Evolutionary conservation across 2,329 filamentous ascomycete species (phyloP).

Genomic region (Nothophaeocryptopus gaeumannii): DNA sequence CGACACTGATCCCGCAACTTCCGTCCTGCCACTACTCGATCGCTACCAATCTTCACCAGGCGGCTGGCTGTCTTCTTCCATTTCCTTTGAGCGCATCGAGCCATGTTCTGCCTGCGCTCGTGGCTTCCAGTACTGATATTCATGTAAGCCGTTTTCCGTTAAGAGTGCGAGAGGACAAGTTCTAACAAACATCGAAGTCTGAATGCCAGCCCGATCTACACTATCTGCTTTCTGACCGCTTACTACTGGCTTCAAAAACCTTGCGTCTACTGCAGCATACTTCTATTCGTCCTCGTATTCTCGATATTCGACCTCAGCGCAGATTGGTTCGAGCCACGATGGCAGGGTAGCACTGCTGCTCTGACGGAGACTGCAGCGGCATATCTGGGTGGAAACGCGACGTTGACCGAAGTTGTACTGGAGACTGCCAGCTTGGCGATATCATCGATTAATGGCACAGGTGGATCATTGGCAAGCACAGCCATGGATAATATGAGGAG

Average conservation of each 20-base stretch:
- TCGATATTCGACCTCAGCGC: conserved; percentile 91
- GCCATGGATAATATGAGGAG: conserved; percentile 60
- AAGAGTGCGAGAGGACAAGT: too few species aligned
- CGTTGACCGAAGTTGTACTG: conserved; percentile 52
- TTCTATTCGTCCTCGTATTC: conserved; percentile 90
- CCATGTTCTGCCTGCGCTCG: too few species aligned
- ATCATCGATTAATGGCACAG: conserved; percentile 65
- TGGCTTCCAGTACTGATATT: too few species aligned
- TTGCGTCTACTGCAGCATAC: conserved; percentile 95
- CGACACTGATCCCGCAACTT: too few species aligned
- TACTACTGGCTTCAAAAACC: conserved; percentile 96
- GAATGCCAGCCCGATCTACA: conserved; percentile 47
- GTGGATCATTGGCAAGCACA: conserved; percentile 62
- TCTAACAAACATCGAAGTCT: neutral
- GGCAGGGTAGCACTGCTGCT: conserved; percentile 27
- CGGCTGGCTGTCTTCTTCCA: too few species aligned
- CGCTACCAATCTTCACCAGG: too few species aligned
- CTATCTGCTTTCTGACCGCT: conserved; percentile 64
- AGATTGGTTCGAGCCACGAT: conserved; percentile 89
- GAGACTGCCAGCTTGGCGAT: conserved; percentile 58
- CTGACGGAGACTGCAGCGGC: conserved; percentile 37
- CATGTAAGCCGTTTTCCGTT: too few species aligned
- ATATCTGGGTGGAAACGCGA: conserved; percentile 32
- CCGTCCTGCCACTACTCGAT: too few species aligned
- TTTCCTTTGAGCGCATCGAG: too few species aligned